phyloP scores from a whole-genome alignment of 257 asterid genomes.

The Nicotiana noctiflora region DNA sequence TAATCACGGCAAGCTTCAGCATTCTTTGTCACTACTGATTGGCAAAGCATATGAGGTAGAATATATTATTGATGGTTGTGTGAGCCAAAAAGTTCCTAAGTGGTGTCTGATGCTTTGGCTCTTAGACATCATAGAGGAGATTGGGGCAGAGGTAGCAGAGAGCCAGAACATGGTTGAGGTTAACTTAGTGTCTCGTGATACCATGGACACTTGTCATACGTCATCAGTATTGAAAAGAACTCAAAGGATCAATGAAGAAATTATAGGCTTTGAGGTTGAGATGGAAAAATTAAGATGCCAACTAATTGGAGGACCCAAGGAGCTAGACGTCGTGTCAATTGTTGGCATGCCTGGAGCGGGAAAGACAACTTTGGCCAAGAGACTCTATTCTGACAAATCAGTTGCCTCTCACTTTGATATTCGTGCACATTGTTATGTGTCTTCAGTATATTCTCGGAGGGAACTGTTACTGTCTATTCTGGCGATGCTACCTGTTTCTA shows the following conservation, averaged over 20 bases:
- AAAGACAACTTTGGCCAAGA: slow-evolving; percentile 8
- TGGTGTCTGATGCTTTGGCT: slow-evolving; percentile 13
- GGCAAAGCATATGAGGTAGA: slow-evolving; percentile 19
- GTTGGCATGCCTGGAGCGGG: slow-evolving; percentile 15
- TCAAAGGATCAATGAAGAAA: background rate
- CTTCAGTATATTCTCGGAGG: background rate
- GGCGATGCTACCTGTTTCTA: no score
- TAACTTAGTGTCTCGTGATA: background rate
- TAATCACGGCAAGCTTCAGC: no score
- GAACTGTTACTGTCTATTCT: background rate
- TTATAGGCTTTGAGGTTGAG: background rate
- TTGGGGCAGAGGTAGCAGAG: background rate
- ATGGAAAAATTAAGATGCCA: background rate
- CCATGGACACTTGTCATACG: background rate
- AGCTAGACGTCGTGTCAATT: background rate
- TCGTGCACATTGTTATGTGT: slow-evolving; percentile 2
- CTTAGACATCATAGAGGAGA: background rate
- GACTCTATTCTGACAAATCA: background rate
- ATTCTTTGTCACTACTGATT: no score
- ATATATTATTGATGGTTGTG: slow-evolving; percentile 8
- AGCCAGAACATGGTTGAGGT: background rate
- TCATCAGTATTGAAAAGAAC: background rate
- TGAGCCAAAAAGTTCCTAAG: background rate
- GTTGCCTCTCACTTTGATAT: background rate
- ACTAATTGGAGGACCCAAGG: background rate